A percentile compares a stretch with the other conserved stretches of the same genome.
phyloP scores from a whole-genome alignment of 1,284 basidiomycete genomes.

The Sporisorium reilianum region DNA sequence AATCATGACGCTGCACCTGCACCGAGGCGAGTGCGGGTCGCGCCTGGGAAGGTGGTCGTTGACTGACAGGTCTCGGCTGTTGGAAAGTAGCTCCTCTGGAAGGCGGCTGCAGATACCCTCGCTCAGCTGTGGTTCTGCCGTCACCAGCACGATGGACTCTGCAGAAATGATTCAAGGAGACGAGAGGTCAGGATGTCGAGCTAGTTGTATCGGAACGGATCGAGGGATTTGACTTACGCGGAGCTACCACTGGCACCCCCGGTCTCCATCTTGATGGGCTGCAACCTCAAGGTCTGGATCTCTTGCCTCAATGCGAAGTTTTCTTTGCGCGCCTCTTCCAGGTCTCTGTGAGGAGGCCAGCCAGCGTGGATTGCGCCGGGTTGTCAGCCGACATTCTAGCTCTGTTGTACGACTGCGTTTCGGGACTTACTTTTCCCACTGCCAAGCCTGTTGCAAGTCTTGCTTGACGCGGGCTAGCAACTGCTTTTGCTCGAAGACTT shows the following conservation, averaged over 20 bases:
- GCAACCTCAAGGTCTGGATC: constrained; percentile 10
- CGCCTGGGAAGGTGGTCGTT: background rate
- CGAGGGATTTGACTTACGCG: background rate
- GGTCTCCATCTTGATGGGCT: background rate
- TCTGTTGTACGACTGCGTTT: background rate
- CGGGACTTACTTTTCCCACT: constrained; percentile 17
- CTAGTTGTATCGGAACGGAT: background rate
- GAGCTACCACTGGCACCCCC: too few species aligned
- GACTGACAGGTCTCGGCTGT: background rate
- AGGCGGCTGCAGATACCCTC: background rate
- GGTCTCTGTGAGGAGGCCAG: constrained; percentile 14
- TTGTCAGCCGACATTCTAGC: background rate
- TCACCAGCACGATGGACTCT: background rate
- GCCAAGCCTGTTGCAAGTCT: constrained; percentile 18
- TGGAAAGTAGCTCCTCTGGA: background rate
- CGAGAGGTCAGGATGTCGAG: background rate
- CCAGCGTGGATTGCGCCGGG: too few species aligned
- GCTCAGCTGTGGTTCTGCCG: background rate
- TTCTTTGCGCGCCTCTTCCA: constrained; percentile 16
- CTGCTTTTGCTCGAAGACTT: constrained; percentile 29
- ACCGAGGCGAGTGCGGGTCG: background rate
- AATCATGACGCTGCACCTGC: background rate
- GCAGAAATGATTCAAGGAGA: background rate
- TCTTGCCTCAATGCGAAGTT: constrained; percentile 23
- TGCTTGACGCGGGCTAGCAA: constrained; percentile 30